Percentiles rank a stretch among this genome's conserved stretches.
Conservation (phyloP, 208 protist species). For the Leishmania arabica region DNA sequence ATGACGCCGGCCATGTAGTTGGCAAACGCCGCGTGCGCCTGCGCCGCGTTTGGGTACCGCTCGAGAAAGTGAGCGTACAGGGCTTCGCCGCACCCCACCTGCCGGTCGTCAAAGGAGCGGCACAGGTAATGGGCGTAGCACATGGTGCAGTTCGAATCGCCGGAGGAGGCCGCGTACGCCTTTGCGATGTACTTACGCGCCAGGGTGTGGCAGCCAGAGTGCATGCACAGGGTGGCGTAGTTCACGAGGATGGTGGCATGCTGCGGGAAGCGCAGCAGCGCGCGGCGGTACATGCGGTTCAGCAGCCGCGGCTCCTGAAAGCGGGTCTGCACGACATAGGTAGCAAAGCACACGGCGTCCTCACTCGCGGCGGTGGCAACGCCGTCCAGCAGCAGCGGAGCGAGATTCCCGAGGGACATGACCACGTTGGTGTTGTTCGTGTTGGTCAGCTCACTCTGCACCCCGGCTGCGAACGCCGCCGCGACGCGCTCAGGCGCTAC, state of each 20-base stretch:
- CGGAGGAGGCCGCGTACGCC: constrained; percentile 55
- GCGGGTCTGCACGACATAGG: constrained; percentile 71
- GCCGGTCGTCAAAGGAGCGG: constrained; percentile 43
- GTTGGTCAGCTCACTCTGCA: constrained; percentile 5
- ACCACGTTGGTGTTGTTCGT: not conserved
- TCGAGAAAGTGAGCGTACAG: constrained; percentile 58
- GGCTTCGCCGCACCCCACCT: constrained; percentile 44
- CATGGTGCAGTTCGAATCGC: constrained; percentile 57
- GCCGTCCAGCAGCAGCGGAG: constrained; percentile 50
- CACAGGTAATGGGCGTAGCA: constrained; percentile 80
- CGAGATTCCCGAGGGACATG: constrained; percentile 29
- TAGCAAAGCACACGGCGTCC: constrained; percentile 68
- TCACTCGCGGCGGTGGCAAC: constrained; percentile 52
- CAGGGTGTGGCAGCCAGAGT: constrained; percentile 48
- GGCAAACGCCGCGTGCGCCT: constrained; percentile 56
- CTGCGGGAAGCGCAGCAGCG: constrained; percentile 55
- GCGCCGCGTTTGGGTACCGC: constrained; percentile 28
- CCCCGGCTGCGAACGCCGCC: constrained; percentile 7
- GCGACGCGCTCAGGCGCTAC: constrained; percentile 22
- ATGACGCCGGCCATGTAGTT: constrained; percentile 68
- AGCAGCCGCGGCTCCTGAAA: constrained; percentile 57
- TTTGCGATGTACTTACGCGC: constrained; percentile 74
- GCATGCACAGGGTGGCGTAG: constrained; percentile 80
- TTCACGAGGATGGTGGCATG: constrained; percentile 71
- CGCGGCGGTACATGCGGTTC: constrained; percentile 65